Evolutionary conservation across 2,329 filamentous ascomycete genomes (phyloP), one percentile per base, ranked within the genome.

Genomic region (Celoporthe dispersa): DNA sequence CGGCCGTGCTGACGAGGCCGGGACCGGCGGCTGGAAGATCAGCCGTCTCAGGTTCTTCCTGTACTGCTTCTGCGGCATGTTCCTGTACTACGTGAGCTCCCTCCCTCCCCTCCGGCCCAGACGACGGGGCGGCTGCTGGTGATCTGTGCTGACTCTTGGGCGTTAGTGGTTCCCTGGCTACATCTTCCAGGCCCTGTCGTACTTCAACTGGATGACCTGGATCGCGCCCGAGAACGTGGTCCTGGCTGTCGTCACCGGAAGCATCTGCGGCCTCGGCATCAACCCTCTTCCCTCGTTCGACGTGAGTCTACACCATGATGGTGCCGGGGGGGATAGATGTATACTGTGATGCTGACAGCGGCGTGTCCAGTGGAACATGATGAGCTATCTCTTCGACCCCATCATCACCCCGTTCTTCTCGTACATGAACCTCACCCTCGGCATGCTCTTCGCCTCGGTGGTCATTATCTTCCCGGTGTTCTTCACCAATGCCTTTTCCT

Each of bases 361-460:
- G 19, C 16, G 19, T 22, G 16, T 37, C 19, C 39, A 68, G 61
- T 71, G 70, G 70, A 71, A 71, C 37, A 35, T 71, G 25, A 41
- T 67, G 1, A 68, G 60, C 28, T 59, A 70, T 68, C 33, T 67
- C 22, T 69, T 57, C 31, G 69, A 80, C 67, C 79, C 83, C 75
- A 80, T 73, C 60, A 74, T 78, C 74, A 80, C 84, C 9, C 85
- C 85, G 3, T 86, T 85, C 75, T 86, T 88, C 78, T 87, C 86
- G 37, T 90, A 89, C 59, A 81, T 88, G 68, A 92, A 92, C 77
- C 87, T 86, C 31, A 81, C 90, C 71, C 79, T 89, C 60, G 89
- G 89, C 39, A 83, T 86, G 64, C 81, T 89, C 16, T 72, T 87
- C 44, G 86, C 84, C 59, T 84, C 85, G 74, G 85, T 87, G 79